Evolutionary conservation across 139 green algal species (phyloP).

Genomic region (Deuterostichococcus epilithicus): DNA sequence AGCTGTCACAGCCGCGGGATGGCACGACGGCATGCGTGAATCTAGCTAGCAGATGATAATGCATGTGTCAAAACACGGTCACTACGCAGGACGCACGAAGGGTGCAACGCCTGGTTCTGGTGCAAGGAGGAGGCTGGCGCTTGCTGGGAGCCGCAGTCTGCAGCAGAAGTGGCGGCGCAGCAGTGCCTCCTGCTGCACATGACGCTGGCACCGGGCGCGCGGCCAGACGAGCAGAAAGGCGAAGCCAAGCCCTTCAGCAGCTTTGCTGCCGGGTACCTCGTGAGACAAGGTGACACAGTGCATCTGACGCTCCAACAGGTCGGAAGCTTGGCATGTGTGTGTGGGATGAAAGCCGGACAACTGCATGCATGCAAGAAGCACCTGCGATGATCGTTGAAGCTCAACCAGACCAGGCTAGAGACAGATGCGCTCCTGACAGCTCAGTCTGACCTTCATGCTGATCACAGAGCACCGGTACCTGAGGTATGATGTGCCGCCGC

Average conservation of each 20-base stretch:
- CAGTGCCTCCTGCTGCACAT: background rate
- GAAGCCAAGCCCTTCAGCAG: background rate
- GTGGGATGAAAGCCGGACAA: no score
- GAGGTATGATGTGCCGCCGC: background rate
- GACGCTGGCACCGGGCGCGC: background rate
- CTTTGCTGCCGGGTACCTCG: background rate
- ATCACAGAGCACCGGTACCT: background rate
- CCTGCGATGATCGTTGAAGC: no score
- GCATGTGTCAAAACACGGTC: no score
- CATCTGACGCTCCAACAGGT: no score
- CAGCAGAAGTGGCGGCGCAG: background rate
- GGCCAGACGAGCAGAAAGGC: background rate
- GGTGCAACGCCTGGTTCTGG: conserved; percentile 9
- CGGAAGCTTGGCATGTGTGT: no score
- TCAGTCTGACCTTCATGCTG: no score
- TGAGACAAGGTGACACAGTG: background rate
- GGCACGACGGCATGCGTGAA: no score
- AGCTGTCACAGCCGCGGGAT: no score
- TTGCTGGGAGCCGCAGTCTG: background rate
- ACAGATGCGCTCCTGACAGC: no score
- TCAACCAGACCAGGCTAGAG: no score
- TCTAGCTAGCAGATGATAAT: background rate
- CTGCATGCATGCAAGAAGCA: no score
- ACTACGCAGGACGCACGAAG: background rate
- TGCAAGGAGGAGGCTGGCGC: background rate